Evolutionary conservation across 495 filamentous ascomycete species (phyloP), one percentile per base, ranked within the genome.

Genomic region (Aspergillus steynii): DNA sequence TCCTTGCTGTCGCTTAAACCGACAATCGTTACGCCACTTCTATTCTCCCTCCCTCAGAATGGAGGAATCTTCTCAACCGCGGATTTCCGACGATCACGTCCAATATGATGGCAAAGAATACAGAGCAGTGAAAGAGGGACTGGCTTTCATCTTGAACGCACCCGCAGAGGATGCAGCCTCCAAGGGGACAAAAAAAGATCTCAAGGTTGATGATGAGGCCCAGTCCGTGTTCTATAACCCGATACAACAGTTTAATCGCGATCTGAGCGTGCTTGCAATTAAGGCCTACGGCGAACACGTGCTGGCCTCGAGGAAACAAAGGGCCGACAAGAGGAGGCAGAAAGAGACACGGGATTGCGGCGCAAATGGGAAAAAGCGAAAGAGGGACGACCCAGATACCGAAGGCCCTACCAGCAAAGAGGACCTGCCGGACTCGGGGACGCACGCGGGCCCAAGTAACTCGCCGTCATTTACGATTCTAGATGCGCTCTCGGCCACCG

Each of bases 141-240:
- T 80, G 3, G 90, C 90, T 31, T 71, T 85, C 63, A 87, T 91
- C 65, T 75, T 90, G 45, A 79, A 90, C 52, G 83, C 86, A 34
- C 74, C 79, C 9, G 60, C 69, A 0, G 77, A 85, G 42, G 74
- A 77, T 31, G 78, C 77, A 26, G 73, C 77, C 29, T 78, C 81
- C 5, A 74, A 81, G 53, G 73, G 71, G 28, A 65, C 70, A 15
- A 74, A 68, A 58, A 79, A 71, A 53, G 65, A 80, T 50, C 74
- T 78, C n/a, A 74, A 75, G 46, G 74, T 67, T 20, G 78, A 83
- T 12, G 78, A 85, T 47, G 79, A 81, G 32, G 73, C 80, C 15
- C 92, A 96, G 70, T 84, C 87, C 31, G 96, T 99, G 29, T 99
- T 99, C 71, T 99, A 99, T 78, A 99, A 99, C 64, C 94, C 95